Base-by-base conservation (phyloP, 192 early-diverging fungal species). In the Borealophlyctis nickersoniae region DNA sequence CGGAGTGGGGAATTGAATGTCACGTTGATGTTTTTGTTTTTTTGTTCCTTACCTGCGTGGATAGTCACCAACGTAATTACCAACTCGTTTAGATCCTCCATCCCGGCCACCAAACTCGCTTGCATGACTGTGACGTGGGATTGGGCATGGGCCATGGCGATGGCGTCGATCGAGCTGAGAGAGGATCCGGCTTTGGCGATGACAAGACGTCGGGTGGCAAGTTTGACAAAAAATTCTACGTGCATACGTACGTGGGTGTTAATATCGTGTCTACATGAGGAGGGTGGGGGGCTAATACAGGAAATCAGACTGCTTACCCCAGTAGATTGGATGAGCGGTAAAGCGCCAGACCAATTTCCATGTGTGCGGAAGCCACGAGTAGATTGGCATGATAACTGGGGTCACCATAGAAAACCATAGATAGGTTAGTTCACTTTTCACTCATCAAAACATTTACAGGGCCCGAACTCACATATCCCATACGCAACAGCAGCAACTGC, bases 381-480 rank as follows among this genome's bases (percentile, higher is more conserved):
- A 45, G 7, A 45, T 45, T 45, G 39, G 39, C 39, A 45, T 45
- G 39, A 45, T 45, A 7, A 7, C 39, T 45, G 19, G n/a, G n/a
- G 39, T 45, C 39, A 45, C 19, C 39, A 45, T 45, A 45, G 39
- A 7, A 19, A 45, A 19, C 39, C 19, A 19, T 45, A 45, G 19
- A 45, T 45, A 45, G 9, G 19, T 19, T 45, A 7, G 9, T 45
- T 19, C 39, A 7, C 9, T 45, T 19, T 45, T 45, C 9, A 13
- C 39, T 7, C 7, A 45, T 45, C 39, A 45, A 13, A n/a, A n/a
- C n/a, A n/a, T n/a, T n/a, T n/a, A n/a, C n/a, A n/a, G n/a, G n/a
- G n/a, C n/a, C n/a, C n/a, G n/a, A n/a, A 45, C 39, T 45, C 39
- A 45, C 39, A 45, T 45, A 45, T 7, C 39, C 39, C 39, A 45